Percentiles rank a stretch among this genome's conserved stretches.
Evolutionary conservation across 768 basidiomycete species (phyloP).

Genomic region (Clathrus columnatus): DNA sequence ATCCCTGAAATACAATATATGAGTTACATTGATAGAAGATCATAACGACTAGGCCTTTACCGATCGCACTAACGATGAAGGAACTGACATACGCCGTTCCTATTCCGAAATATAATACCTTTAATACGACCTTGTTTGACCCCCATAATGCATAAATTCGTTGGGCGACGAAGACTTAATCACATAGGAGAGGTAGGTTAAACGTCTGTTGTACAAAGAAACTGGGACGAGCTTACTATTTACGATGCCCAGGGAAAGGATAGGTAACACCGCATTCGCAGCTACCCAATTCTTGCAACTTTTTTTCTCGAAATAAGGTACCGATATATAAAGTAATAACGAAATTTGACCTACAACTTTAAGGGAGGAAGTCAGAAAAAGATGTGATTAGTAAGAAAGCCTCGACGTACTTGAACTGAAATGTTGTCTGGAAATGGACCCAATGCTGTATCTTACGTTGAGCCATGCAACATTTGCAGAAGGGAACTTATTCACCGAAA

Average conservation of each 20-base stretch:
- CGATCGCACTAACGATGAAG: not conserved
- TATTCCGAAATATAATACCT: not conserved
- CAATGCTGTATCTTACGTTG: not conserved
- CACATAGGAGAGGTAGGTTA: not conserved
- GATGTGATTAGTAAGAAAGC: not conserved
- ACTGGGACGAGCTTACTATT: not conserved
- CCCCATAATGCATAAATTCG: slow-evolving; percentile 6
- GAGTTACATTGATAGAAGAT: not conserved
- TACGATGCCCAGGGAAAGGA: not conserved
- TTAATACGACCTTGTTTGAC: not conserved
- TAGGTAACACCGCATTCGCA: not conserved
- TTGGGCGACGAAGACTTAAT: slow-evolving; percentile 2
- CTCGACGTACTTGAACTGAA: not conserved
- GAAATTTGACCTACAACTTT: not conserved
- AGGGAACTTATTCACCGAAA: slow-evolving; percentile 19
- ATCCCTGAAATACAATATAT: not conserved
- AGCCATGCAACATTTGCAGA: not conserved
- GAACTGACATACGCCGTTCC: not conserved
- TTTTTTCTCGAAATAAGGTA: too few species aligned
- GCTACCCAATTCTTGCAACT: not conserved
- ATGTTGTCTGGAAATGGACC: not conserved
- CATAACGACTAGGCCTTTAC: not conserved
- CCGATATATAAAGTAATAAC: too few species aligned
- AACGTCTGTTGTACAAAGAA: not conserved
- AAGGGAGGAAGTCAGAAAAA: not conserved